phyloP scores from a whole-genome alignment of 441 rosid species.

The Pelargonium citronellum region DNA sequence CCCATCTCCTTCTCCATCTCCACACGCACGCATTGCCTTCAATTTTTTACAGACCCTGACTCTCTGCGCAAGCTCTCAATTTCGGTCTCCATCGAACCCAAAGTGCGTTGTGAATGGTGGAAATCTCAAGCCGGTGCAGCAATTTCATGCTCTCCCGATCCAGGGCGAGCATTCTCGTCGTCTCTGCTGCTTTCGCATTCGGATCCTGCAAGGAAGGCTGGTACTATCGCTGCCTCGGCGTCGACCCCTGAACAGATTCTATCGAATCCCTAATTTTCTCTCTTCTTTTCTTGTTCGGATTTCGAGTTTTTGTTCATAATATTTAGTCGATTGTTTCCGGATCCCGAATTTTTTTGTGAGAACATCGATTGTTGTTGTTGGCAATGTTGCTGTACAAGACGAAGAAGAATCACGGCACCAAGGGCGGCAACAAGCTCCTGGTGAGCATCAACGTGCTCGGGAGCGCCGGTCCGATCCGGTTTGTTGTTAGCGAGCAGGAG shows the following conservation, averaged over 20 bases:
- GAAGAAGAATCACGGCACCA: constrained; percentile 58
- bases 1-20: too few relatives aligned
- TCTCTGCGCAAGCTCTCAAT: too few relatives aligned
- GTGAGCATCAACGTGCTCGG: constrained; percentile 79
- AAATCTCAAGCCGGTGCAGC: constrained; percentile 43
- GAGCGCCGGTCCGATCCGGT: constrained; percentile 94
- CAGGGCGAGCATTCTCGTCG: constrained; percentile 66
- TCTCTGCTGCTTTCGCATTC: constrained; percentile 55
- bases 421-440: constrained; percentile 59
- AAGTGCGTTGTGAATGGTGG: constrained; percentile 98
- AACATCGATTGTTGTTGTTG: constrained; percentile 1
- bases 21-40: too few relatives aligned
- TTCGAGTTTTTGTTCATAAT: neutral
- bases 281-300: neutral
- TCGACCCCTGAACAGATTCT: constrained; percentile 65
- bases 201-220: constrained; percentile 98
- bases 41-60: too few relatives aligned
- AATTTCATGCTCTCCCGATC: constrained; percentile 77
- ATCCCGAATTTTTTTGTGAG: constrained; percentile 4
- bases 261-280: neutral
- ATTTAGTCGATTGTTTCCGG: neutral
- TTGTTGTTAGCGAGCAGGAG: constrained; percentile 68
- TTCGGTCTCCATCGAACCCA: too few relatives aligned
- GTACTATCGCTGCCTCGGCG: constrained; percentile 95
- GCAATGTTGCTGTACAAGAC: constrained; percentile 70